phyloP scores from a whole-genome alignment of 805 yeast species.

The Wickerhamiella cacticola region DNA sequence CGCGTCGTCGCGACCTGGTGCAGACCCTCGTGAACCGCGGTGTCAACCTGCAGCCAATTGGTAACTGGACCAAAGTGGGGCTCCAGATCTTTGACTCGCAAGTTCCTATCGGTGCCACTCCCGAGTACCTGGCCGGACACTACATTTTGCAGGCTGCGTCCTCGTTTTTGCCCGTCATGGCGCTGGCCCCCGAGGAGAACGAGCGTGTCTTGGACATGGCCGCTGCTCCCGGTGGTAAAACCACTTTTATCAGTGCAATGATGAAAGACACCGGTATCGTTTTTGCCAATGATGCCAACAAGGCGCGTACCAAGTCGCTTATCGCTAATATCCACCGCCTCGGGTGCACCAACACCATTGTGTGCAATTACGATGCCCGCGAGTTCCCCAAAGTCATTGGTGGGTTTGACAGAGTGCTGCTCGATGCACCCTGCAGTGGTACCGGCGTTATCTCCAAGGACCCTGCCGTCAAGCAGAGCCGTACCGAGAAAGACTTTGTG shows the following conservation, averaged over 20 bases:
- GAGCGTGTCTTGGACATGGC: conserved; percentile 98
- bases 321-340: conserved; percentile 96
- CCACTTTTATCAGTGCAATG: conserved; percentile 85
- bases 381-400: conserved; percentile 97
- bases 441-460: conserved; percentile 98
- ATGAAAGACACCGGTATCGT: conserved; percentile 98
- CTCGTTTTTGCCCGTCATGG: conserved; percentile 95
- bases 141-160: conserved; percentile 98
- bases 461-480: conserved; percentile 80
- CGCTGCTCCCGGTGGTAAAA: conserved; percentile 98
- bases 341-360: conserved; percentile 93
- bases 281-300: conserved; percentile 94
- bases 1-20: conserved; percentile 91
- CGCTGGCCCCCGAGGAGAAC: conserved; percentile 90
- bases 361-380: conserved; percentile 95
- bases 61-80: conserved; percentile 97
- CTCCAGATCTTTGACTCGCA: conserved; percentile 94
- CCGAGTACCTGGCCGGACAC: conserved; percentile 96
- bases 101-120: conserved; percentile 99
- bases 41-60: conserved; percentile 93
- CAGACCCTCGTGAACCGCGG: conserved; percentile 93
- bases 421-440: conserved; percentile 99
- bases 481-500: conserved; percentile 93
- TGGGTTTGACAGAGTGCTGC: conserved; percentile 86
- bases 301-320: conserved; percentile 88